These are phyloP conservation scores for Phyllosticta citriasiana DNA, from an alignment of 2,329 filamentous ascomycete genomes.

Conservation along the genomic window DNA sequence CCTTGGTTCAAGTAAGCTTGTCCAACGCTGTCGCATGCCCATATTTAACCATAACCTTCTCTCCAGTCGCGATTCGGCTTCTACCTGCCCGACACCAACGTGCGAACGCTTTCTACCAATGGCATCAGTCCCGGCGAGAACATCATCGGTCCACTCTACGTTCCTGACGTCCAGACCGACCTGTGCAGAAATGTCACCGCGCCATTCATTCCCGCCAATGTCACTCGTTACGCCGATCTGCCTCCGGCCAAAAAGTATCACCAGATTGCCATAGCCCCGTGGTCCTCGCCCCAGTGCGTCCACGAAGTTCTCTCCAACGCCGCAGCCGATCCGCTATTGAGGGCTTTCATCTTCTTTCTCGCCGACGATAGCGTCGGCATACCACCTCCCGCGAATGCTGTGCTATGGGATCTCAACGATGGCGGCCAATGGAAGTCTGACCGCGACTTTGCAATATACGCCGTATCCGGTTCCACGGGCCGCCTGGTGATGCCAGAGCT, in stretches of 20 bases:
- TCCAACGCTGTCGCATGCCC: neutral
- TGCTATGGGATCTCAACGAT: constrained; percentile 62
- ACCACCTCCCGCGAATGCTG: constrained; percentile 54
- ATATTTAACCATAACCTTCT: neutral
- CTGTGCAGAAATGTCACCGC: constrained; percentile 54
- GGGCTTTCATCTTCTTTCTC: constrained; percentile 46
- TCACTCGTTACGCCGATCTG: constrained; percentile 62
- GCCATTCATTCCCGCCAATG: constrained; percentile 62
- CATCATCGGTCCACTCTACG: constrained; percentile 73
- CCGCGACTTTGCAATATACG: constrained; percentile 75
- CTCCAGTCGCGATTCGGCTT: constrained; percentile 19
- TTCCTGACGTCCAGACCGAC: constrained; percentile 58
- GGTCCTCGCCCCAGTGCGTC: constrained; percentile 67
- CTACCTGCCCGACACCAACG: constrained; percentile 38
- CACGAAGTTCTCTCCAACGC: constrained; percentile 56
- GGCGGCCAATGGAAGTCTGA: constrained; percentile 58
- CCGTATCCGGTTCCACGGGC: constrained; percentile 60
- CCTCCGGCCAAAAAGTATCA: constrained; percentile 54
- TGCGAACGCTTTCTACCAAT: constrained; percentile 67
- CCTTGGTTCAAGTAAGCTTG: constrained; percentile 4
- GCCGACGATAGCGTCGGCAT: constrained; percentile 32
- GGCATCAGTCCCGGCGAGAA: constrained; percentile 51
- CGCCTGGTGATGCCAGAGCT: constrained; percentile 60
- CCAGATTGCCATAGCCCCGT: constrained; percentile 75
- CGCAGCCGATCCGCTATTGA: constrained; percentile 49